Evolutionary conservation across 2,329 filamentous ascomycete genomes (phyloP), one percentile per base, ranked within the genome.

Genomic region (Rhytidhysteron rufulum): DNA sequence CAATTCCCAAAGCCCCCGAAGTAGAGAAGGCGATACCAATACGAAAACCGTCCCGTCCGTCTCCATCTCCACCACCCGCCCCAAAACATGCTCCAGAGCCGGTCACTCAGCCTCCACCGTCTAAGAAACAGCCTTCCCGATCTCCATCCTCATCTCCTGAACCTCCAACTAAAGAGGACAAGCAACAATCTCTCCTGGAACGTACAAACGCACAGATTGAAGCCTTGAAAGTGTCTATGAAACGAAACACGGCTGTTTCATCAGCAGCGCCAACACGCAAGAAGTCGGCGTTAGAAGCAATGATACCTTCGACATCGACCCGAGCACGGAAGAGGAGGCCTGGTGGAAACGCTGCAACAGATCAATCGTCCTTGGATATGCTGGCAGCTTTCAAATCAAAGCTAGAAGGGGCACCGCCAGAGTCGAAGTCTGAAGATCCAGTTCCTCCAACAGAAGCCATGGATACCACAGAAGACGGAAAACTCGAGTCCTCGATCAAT

Each of bases 331-430:
- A 88, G 66, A 73, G 85, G 40, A 75, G 79, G 37, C 75, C 77
- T 11, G 81, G 78, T 34, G 77, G 69, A 6, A 78, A 81, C 11
- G 85, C 57, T 9, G 45, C 52, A 8, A 71, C 78, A 43, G 77
- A 79, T 38, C 54, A 62, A 38, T 53, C 57, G 11, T 75, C 85
- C 0, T 60, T 95, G 13, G 78, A 83, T 40, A 70, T 90, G 31
- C 77, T 97, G 42, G 83, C 84, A 43, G 83, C 82, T 0, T 98
- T 97, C 68, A 85, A 84, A 56, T 78, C 81, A 3, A 88, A 86
- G 48, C 74, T 98, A 4, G 85, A 66, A 41, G 45, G 56, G 10
- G 54, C 59, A 8, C 47, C 44, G 3, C 30, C 37, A 19, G 37
- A 34, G 2, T 17, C 41, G 21, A 27, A n/a, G 8, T 25, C 31